Base-by-base conservation (phyloP, 2,329 filamentous ascomycete genomes). In the Penicillium carneum region DNA sequence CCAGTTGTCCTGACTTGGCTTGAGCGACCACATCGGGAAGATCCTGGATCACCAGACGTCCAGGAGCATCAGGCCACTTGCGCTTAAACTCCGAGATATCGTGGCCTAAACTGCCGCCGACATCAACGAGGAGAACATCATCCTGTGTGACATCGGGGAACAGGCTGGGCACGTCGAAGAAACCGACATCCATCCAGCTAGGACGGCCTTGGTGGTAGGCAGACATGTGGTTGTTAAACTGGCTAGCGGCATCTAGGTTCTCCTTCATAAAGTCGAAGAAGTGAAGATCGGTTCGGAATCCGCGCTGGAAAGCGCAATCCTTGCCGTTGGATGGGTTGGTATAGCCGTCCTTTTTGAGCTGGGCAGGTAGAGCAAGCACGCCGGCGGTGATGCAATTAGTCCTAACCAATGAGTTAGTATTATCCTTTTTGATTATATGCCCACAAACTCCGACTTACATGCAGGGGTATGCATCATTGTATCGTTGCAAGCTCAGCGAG, bases 1-100 rank as follows among this genome's bases (percentile, higher is more conserved):
- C 31, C 3, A 69, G 45, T 2, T 57, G 29, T n/a, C 63, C 50
- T 42, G 45, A 29, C 23, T 65, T 63, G 16, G 70, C 68, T 18
- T 74, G 61, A 45, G 68, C 63, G 51, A 75, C 55, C 18, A 84
- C 79, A 2, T 74, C 69, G 0, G 79, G 75, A 6, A 82, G 71
- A 62, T 86, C 84, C 64, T 86, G 82, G 0, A 86, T 71, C 0
- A 86, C 69, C 2, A 85, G 68, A 4, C 76, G 72, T 1, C 83
- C 83, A 0, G 78, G 76, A 0, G 73, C 68, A 0, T 75, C 52
- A 0, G 80, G 77, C 61, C 77, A 76, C 49, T 79, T 77, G 0
- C 66, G 63, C 2, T 54, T 72, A 58, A 83, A 78, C 41, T 78
- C 72, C 2, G 66, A 63, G 5, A 81, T 58, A 61, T 82, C 77